Evolutionary conservation across 257 asterid species (phyloP).

Genomic region (Scutellaria galericulata): DNA sequence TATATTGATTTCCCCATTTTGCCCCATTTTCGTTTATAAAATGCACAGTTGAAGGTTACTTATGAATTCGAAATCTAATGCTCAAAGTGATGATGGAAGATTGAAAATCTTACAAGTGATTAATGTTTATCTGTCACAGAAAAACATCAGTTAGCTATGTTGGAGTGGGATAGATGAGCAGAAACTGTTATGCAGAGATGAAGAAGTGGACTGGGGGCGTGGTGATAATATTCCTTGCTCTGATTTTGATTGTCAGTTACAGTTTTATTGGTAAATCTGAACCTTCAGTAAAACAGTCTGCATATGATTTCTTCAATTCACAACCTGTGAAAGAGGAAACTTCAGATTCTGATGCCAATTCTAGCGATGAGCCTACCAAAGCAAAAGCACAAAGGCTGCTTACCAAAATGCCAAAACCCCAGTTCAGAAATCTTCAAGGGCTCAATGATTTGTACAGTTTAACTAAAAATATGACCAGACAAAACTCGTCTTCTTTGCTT

Average conservation of each 20-base stretch:
- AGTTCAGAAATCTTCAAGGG: slow-evolving; percentile 52
- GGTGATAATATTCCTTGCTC: slow-evolving; percentile 58
- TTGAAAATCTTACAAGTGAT: too few relatives aligned
- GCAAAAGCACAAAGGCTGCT: slow-evolving; percentile 33
- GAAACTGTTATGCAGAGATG: slow-evolving; percentile 47
- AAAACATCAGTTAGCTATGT: neutral
- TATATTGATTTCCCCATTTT: neutral
- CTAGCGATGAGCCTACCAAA: slow-evolving; percentile 35
- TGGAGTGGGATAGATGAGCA: slow-evolving; percentile 17
- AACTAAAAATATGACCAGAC: slow-evolving; percentile 48
- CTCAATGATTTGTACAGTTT: slow-evolving; percentile 56
- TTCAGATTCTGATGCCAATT: slow-evolving; percentile 29
- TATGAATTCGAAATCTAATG: neutral
- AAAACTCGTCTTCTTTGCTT: slow-evolving; percentile 53
- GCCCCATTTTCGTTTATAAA: neutral
- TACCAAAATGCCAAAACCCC: slow-evolving; percentile 48
- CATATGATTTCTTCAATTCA: slow-evolving; percentile 67
- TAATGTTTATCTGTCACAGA: neutral
- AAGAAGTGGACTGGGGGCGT: slow-evolving; percentile 81
- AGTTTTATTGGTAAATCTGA: slow-evolving; percentile 49
- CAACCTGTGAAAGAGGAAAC: slow-evolving; percentile 44
- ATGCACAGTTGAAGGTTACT: neutral
- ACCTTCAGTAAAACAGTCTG: slow-evolving; percentile 61
- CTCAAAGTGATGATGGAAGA: slow-evolving; percentile 1
- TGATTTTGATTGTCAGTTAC: slow-evolving; percentile 60